Evolutionary conservation across 2,329 filamentous ascomycete species (phyloP).

Genomic region (Ascochyta fabae): DNA sequence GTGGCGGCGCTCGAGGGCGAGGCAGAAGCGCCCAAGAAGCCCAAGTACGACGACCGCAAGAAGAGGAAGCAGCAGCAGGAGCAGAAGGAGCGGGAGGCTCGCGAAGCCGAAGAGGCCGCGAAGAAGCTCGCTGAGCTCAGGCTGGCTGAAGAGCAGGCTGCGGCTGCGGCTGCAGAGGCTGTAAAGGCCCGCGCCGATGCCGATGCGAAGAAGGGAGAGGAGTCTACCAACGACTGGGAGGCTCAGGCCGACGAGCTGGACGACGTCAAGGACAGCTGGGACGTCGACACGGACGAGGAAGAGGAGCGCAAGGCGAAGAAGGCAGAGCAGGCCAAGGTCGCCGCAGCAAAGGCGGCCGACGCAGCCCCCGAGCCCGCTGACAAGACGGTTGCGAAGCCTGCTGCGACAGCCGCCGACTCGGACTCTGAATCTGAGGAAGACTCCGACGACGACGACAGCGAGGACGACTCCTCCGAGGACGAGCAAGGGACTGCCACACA

Average conservation of each 20-base stretch:
- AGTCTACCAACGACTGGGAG: constrained; percentile 85
- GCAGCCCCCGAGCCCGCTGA: constrained; percentile 14
- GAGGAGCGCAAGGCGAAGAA: constrained; percentile 50
- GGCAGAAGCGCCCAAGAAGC: constrained; percentile 78
- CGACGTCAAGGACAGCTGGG: constrained; percentile 93
- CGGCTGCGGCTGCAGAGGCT: constrained; percentile 78
- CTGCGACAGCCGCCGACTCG: constrained; percentile 26
- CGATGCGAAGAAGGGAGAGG: constrained; percentile 67
- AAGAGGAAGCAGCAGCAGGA: constrained; percentile 75
- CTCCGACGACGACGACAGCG: constrained; percentile 66
- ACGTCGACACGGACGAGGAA: constrained; percentile 81
- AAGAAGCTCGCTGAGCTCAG: constrained; percentile 63
- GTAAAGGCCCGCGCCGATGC: constrained; percentile 63
- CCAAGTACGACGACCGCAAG: constrained; percentile 73
- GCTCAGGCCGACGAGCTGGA: constrained; percentile 75
- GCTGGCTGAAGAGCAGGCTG: constrained; percentile 69
- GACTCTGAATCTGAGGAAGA: constrained; percentile 50
- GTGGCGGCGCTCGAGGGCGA: constrained; percentile 66
- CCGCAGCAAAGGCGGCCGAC: constrained; percentile 30
- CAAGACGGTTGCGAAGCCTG: constrained; percentile 18
- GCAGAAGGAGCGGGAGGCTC: constrained; percentile 52
- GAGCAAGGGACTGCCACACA: constrained; percentile 77
- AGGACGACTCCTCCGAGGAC: constrained; percentile 71
- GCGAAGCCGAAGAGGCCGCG: constrained; percentile 62
- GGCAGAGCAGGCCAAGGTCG: constrained; percentile 42